Evolutionary conservation across 208 protist species (phyloP).

Genomic region (Lotmaria passim): DNA sequence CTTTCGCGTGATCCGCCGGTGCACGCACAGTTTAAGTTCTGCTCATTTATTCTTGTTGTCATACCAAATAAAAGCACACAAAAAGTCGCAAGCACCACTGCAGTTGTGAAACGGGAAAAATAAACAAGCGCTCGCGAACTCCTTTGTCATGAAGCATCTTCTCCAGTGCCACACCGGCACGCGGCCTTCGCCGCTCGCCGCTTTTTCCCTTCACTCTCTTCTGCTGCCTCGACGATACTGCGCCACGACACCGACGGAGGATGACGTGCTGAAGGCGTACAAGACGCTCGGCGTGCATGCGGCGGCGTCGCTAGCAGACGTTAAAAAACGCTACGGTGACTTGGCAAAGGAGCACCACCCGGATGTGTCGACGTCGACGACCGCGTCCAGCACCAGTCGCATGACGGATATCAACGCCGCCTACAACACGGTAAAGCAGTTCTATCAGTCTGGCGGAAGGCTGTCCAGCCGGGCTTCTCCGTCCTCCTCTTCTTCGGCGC

Average conservation of each 20-base stretch:
- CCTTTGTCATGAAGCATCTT: constrained; percentile 2
- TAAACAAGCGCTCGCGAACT: not conserved
- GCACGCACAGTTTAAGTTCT: too few relatives aligned
- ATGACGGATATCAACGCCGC: constrained; percentile 90
- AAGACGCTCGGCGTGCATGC: constrained; percentile 65
- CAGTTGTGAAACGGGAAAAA: not conserved
- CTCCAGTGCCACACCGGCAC: not conserved
- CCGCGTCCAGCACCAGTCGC: constrained; percentile 35
- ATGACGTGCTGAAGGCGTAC: constrained; percentile 79
- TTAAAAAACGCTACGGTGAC: constrained; percentile 84
- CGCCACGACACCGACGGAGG: constrained; percentile 60
- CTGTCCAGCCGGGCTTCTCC: constrained; percentile 29
- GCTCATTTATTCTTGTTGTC: too few relatives aligned
- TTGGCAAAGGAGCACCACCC: constrained; percentile 92
- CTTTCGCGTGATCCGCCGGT: too few relatives aligned
- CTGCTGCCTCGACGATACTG: constrained; percentile 9
- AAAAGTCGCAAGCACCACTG: not conserved
- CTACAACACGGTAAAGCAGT: constrained; percentile 76
- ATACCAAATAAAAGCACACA: not conserved
- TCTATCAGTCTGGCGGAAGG: constrained; percentile 64
- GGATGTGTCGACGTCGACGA: constrained; percentile 57
- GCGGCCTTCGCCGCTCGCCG: not conserved
- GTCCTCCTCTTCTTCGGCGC: not conserved
- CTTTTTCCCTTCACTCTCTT: not conserved
- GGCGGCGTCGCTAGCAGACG: constrained; percentile 54